Base-by-base conservation (phyloP, 129 eudicot genomes). In the Cynara cardunculus region DNA sequence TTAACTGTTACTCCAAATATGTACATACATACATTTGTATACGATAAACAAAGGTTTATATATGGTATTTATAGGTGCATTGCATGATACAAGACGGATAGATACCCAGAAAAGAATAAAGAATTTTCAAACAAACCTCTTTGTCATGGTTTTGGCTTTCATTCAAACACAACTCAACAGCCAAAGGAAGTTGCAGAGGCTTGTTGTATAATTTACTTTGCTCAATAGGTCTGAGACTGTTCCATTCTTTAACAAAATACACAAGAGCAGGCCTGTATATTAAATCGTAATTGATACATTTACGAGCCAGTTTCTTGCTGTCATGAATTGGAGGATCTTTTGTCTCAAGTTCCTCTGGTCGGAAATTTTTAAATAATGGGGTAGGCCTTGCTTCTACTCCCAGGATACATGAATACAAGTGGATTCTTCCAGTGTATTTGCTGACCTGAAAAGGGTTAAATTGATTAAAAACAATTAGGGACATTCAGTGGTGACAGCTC, bases 351-450 rank as follows among this genome's bases (percentile, higher is more conserved):
- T 95, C 99, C 77, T 92, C 97, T 27, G 89, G 95, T 79, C 87
- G 85, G 35, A 96, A 96, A 85, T 88, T 92, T 79, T 88, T 84
- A 75, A 86, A 89, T 82, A 96, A 85, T 67, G 98, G 94, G 73
- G 69, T 91, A 25, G 94, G 97, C 81, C 97, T 87, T 83, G 90
- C 79, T 77, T 92, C 94, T 74, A 83, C 71, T 75, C 92, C 98
- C 37, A 84, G 85, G 70, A 68, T 85, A 80, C 97, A 96, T 70
- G 91, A 73, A 87, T 93, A 92, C 83, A 96, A 81, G 90, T 96
- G 99, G 74, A 96, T 85, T 85, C 99, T 89, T 87, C 98, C 97
- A 4, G 97, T 96, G 77, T 96, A 87, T 76, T 89, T 91, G 83
- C 99, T 96, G 78, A 96, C 94, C 99, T 96, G 87, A 31, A 86